phyloP scores from a whole-genome alignment of 345 rosid genomes.

The Sisymbrium altissimum region DNA sequence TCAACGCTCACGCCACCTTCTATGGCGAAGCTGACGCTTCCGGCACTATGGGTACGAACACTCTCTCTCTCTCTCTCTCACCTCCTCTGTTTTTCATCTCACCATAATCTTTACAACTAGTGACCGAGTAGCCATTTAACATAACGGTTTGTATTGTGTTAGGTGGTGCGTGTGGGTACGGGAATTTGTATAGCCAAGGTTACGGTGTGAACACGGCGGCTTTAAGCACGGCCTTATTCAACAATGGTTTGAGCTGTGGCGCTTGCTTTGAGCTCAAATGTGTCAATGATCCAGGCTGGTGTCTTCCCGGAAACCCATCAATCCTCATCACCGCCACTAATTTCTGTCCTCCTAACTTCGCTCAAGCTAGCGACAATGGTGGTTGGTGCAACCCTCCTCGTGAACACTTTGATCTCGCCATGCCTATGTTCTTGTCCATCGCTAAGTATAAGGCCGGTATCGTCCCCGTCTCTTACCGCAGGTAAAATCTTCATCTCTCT shows the following conservation, averaged over 20 bases:
- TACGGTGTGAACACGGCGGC: conserved; percentile 74
- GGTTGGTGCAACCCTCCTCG: conserved; percentile 88
- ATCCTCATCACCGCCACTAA: conserved; percentile 59
- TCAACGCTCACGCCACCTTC: conserved; percentile 80
- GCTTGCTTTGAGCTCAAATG: conserved; percentile 70
- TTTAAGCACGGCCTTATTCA: conserved; percentile 67
- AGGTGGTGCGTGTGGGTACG: conserved; percentile 82
- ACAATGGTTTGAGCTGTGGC: conserved; percentile 65
- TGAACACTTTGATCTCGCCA: conserved; percentile 65
- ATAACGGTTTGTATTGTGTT: not conserved
- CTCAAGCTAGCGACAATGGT: conserved; percentile 55
- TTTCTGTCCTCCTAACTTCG: conserved; percentile 64
- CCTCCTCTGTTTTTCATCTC: not conserved
- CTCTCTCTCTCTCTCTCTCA: not conserved
- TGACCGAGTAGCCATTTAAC: not conserved
- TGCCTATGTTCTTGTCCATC: conserved; percentile 64
- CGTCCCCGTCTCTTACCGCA: conserved; percentile 70
- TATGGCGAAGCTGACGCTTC: conserved; percentile 82
- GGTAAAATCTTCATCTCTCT: conserved; percentile 33
- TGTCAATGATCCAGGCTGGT: conserved; percentile 51
- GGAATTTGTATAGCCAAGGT: conserved; percentile 67
- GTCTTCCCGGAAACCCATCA: conserved; percentile 56
- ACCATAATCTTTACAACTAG: not conserved
- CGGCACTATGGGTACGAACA: conserved; percentile 75
- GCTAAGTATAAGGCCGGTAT: conserved; percentile 73